Conservation (phyloP, 2,329 filamentous ascomycete genomes). For the Ophiostoma pallidulum region DNA sequence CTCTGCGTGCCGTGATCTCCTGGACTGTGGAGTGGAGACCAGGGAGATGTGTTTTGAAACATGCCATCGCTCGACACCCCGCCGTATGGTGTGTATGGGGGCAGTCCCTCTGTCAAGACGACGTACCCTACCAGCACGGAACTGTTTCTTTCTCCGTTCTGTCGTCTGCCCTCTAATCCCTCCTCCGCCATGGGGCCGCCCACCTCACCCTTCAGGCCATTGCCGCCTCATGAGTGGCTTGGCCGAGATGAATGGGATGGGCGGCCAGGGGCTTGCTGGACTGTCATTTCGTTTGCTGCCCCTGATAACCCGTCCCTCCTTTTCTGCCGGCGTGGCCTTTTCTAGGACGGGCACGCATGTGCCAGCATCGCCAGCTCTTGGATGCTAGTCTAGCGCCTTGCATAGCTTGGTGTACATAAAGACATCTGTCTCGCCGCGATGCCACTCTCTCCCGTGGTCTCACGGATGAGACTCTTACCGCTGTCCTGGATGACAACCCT, state of each 20-base stretch:
- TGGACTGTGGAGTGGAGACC: not conserved
- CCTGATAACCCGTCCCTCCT: not conserved
- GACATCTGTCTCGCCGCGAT: not conserved
- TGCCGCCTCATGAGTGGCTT: slow-evolving; percentile 6
- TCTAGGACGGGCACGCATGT: not conserved
- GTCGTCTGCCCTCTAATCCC: not conserved
- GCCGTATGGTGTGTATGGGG: not conserved
- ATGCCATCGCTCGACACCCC: not conserved
- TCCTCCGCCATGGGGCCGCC: not conserved
- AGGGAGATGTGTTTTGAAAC: not conserved
- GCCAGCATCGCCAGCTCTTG: not conserved
- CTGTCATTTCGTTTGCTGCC: slow-evolving; percentile 4
- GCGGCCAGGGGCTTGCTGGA: not conserved
- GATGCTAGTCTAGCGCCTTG: slow-evolving; percentile 2
- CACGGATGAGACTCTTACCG: not conserved
- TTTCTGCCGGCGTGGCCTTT: not conserved
- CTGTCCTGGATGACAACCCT: slow-evolving; percentile 7
- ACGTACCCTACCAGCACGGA: not conserved
- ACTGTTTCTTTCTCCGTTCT: not conserved
- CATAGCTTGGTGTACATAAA: slow-evolving; percentile 1
- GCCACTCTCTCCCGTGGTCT: not conserved
- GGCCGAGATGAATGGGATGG: not conserved
- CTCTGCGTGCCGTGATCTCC: not conserved
- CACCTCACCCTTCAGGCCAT: not conserved
- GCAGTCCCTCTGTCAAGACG: not conserved